Conservation (phyloP, 2,329 filamentous ascomycete species). For the Pseudopithomyces maydicus region DNA sequence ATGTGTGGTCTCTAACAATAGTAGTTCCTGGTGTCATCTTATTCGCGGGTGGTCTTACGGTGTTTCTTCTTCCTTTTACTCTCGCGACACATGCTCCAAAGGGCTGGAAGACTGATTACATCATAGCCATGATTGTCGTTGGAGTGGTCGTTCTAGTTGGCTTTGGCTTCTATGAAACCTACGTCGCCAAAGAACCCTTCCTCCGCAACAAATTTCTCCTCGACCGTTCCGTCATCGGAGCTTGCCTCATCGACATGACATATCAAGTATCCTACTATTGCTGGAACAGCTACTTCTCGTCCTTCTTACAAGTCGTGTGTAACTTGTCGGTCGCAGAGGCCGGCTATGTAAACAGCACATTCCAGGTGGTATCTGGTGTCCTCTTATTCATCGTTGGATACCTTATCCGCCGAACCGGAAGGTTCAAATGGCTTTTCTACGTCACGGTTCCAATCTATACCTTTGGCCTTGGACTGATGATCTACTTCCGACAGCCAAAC, state of each 20-base stretch:
- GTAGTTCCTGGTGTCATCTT: slow-evolving; percentile 51
- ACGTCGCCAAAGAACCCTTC: slow-evolving; percentile 52
- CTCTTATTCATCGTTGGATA: slow-evolving; percentile 49
- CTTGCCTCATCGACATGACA: slow-evolving; percentile 61
- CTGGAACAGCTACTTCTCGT: slow-evolving; percentile 59
- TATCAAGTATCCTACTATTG: slow-evolving; percentile 62
- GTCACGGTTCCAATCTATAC: slow-evolving; percentile 62
- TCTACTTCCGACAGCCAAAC: slow-evolving; percentile 45
- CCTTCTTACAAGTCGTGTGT: slow-evolving; percentile 64
- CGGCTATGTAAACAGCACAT: slow-evolving; percentile 64
- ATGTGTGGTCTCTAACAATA: slow-evolving; percentile 26
- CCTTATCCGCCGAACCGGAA: slow-evolving; percentile 60
- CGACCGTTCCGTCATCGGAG: slow-evolving; percentile 64
- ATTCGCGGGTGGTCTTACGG: slow-evolving; percentile 50
- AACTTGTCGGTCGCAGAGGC: slow-evolving; percentile 60
- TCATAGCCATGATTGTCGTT: slow-evolving; percentile 57
- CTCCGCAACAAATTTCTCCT: slow-evolving; percentile 51
- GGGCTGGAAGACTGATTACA: slow-evolving; percentile 58
- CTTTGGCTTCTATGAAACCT: slow-evolving; percentile 60
- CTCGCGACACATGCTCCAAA: slow-evolving; percentile 55
- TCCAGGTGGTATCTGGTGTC: slow-evolving; percentile 61
- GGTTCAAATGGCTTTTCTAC: slow-evolving; percentile 62
- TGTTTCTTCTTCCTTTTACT: slow-evolving; percentile 57
- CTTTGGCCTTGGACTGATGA: slow-evolving; percentile 66
- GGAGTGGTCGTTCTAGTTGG: slow-evolving; percentile 54